These are phyloP conservation scores for Exophiala mesophila DNA, from an alignment of 2,329 filamentous ascomycete species.

Conservation along the genomic window DNA sequence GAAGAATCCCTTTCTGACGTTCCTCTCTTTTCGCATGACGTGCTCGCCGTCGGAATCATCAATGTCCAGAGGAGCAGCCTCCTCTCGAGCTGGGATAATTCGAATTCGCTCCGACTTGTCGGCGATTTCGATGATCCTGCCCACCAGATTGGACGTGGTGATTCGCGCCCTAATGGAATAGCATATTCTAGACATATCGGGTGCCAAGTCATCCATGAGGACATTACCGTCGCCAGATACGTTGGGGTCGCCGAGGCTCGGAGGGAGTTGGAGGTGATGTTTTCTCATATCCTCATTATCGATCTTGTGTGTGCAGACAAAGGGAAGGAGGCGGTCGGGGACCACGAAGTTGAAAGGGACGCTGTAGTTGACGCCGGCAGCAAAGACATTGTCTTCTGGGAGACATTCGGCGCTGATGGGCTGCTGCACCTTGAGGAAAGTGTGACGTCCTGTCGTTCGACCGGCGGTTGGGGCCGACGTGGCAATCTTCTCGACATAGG, in stretches of 20 bases:
- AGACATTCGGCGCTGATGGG: slow-evolving; percentile 52
- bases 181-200: slow-evolving; percentile 57
- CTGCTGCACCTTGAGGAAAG: slow-evolving; percentile 58
- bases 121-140: slow-evolving; percentile 43
- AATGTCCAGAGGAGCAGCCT: slow-evolving; percentile 55
- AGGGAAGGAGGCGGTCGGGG: slow-evolving; percentile 55
- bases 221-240: slow-evolving; percentile 46
- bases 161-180: slow-evolving; percentile 53
- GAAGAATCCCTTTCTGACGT: slow-evolving; percentile 56
- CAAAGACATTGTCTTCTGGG: slow-evolving; percentile 51
- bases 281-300: slow-evolving; percentile 49
- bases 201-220: slow-evolving; percentile 57
- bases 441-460: slow-evolving; percentile 53
- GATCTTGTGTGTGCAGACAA: slow-evolving; percentile 52
- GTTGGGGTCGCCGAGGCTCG: slow-evolving; percentile 56
- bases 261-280: slow-evolving; percentile 56
- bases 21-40: slow-evolving; percentile 53
- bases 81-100: slow-evolving; percentile 54
- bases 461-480: slow-evolving; percentile 49
- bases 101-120: slow-evolving; percentile 53
- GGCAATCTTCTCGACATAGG: slow-evolving; percentile 49
- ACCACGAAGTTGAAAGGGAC: slow-evolving; percentile 63
- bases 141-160: slow-evolving; percentile 38
- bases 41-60: slow-evolving; percentile 45
- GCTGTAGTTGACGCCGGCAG: slow-evolving; percentile 51